phyloP scores from a whole-genome alignment of 2,329 filamentous ascomycete species.

The Dendrostoma leiphaemia region DNA sequence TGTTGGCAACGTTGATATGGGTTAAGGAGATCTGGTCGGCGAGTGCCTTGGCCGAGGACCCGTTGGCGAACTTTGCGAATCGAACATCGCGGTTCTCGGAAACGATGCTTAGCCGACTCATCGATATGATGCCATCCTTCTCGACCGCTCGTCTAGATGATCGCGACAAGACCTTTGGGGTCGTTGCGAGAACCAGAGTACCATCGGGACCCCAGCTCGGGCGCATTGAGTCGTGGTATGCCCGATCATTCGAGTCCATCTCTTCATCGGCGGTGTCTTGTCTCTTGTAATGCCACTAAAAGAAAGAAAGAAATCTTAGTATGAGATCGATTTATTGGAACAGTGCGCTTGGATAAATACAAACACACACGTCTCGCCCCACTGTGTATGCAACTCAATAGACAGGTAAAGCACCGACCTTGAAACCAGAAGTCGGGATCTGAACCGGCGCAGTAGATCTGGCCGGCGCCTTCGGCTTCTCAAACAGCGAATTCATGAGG shows the following conservation, averaged over 20 bases:
- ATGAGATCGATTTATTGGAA: constrained; percentile 33
- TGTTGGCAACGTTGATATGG: constrained; percentile 50
- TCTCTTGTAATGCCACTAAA: constrained; percentile 85
- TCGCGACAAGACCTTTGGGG: constrained; percentile 14
- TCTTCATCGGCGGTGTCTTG: constrained; percentile 67
- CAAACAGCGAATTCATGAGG: constrained; percentile 92
- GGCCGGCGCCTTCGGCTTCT: constrained; percentile 61
- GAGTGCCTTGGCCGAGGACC: constrained; percentile 55
- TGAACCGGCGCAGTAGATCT: constrained; percentile 50
- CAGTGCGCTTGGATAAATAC: constrained; percentile 31
- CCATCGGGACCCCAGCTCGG: constrained; percentile 78
- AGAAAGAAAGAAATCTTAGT: constrained; percentile 45
- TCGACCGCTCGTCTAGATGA: constrained; percentile 21
- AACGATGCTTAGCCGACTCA: constrained; percentile 56
- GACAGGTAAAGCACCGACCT: constrained; percentile 72
- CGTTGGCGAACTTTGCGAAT: constrained; percentile 61
- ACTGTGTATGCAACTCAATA: constrained; percentile 28
- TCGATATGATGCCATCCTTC: constrained; percentile 49
- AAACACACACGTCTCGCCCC: constrained; percentile 24
- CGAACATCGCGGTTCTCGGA: constrained; percentile 64
- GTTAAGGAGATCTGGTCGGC: constrained; percentile 54
- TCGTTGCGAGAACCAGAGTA: constrained; percentile 53
- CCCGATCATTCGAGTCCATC: constrained; percentile 62
- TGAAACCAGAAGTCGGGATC: constrained; percentile 63
- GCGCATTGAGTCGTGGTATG: constrained; percentile 71